A percentile compares a stretch with the other conserved stretches of the same genome.
Conservation (phyloP, 441 rosid species). For the Pelargonium myrrhifolium region DNA sequence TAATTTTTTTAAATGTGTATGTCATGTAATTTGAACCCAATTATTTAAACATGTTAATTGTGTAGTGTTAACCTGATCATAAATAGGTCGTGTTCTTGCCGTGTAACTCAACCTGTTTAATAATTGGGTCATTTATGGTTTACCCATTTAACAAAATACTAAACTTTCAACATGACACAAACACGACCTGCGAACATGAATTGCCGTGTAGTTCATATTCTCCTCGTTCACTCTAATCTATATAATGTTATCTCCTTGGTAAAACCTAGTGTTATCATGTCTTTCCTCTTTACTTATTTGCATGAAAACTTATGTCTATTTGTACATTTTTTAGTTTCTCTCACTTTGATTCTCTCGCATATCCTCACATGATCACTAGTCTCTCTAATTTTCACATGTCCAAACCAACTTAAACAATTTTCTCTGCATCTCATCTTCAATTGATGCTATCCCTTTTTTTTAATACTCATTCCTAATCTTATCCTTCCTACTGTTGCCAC, state of each 20-base stretch:
- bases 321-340: constrained; percentile 1
- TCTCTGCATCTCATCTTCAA: background rate
- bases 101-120: too few relatives aligned
- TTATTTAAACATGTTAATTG: too few relatives aligned
- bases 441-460: background rate
- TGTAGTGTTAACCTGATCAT: too few relatives aligned
- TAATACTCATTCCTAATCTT: background rate
- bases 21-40: too few relatives aligned
- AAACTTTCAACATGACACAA: too few relatives aligned
- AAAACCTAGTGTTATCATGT: background rate
- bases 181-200: background rate
- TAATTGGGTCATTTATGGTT: too few relatives aligned
- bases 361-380: background rate
- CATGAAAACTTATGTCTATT: background rate
- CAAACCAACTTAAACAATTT: background rate
- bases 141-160: too few relatives aligned
- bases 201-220: background rate
- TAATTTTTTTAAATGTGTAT: too few relatives aligned
- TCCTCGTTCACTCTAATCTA: background rate
- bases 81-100: too few relatives aligned
- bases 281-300: background rate
- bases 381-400: background rate
- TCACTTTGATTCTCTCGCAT: background rate
- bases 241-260: background rate
- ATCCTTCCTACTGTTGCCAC: background rate